Conservation (phyloP, 495 filamentous ascomycete species). For the Aspergillus indologenus region DNA sequence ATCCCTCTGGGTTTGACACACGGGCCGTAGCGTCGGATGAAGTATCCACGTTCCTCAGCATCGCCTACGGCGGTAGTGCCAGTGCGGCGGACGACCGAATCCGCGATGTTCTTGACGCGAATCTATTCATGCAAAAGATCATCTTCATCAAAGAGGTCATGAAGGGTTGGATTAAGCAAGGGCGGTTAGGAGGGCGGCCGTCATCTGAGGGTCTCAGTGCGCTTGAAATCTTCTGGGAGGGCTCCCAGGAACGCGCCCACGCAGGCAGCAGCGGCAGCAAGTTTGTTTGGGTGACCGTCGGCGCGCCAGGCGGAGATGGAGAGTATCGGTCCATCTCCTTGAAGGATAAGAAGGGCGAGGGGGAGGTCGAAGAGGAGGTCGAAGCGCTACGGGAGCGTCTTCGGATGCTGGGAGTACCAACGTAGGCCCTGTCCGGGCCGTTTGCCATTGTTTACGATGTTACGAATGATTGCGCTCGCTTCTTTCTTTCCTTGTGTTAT, state of each 20-base stretch:
- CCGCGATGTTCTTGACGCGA: constrained; percentile 65
- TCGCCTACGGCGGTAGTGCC: constrained; percentile 49
- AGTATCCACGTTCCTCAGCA: constrained; percentile 60
- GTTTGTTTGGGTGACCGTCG: constrained; percentile 82
- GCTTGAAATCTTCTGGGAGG: constrained; percentile 62
- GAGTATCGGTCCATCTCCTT: constrained; percentile 44
- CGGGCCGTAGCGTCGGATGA: constrained; percentile 56
- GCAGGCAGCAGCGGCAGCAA: constrained; percentile 58
- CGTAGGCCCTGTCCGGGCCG: not conserved
- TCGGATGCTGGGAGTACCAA: constrained; percentile 28
- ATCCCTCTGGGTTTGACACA: constrained; percentile 46
- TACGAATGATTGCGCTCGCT: not conserved
- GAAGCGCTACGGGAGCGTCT: constrained; percentile 36
- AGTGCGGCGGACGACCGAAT: constrained; percentile 54
- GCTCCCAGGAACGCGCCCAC: constrained; percentile 53
- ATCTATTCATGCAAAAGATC: constrained; percentile 76
- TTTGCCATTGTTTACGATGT: not conserved
- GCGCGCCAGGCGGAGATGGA: constrained; percentile 69
- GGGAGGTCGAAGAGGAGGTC: constrained; percentile 29
- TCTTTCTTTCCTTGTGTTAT: not conserved
- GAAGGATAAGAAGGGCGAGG: constrained; percentile 28
- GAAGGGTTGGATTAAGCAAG: constrained; percentile 68
- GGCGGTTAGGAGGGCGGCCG: constrained; percentile 59
- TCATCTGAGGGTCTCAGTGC: constrained; percentile 36
- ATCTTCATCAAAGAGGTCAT: constrained; percentile 68